Evolutionary conservation across 345 rosid genomes (phyloP).

Genomic region (Draba incana): DNA sequence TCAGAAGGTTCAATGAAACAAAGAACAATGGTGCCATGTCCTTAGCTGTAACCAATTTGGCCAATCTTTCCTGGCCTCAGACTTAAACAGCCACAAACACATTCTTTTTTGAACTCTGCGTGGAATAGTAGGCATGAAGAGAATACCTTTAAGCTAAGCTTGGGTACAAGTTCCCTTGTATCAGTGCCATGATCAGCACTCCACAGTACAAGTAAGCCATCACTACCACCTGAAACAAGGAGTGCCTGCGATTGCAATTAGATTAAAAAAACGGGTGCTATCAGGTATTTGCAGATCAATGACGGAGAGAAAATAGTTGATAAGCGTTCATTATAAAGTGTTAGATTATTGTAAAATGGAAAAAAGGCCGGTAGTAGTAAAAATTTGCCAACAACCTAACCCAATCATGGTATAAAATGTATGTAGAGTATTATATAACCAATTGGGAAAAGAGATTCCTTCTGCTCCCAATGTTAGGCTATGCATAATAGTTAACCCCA

Average conservation of each 20-base stretch:
- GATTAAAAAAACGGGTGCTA: constrained; percentile 20
- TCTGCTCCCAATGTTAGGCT: constrained; percentile 6
- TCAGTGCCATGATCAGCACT: constrained; percentile 95
- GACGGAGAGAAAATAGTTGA: constrained; percentile 12
- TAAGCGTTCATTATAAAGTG: neutral
- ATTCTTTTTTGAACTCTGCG: constrained; percentile 19
- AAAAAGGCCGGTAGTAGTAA: neutral
- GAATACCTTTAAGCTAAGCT: constrained; percentile 87
- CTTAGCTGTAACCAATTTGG: constrained; percentile 17
- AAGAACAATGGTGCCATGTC: constrained; percentile 12
- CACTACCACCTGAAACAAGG: constrained; percentile 97
- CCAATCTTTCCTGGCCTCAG: constrained; percentile 16
- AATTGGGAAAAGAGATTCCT: constrained; percentile 16
- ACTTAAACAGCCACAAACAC: constrained; percentile 13
- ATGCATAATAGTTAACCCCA: constrained; percentile 16
- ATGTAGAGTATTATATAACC: neutral
- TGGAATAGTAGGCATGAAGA: constrained; percentile 27
- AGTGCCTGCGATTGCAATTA: constrained; percentile 69
- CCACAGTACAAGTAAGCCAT: constrained; percentile 94
- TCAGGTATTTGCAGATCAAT: constrained; percentile 23
- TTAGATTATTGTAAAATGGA: neutral
- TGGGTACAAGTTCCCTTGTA: constrained; percentile 97
- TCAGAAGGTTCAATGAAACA: constrained; percentile 17
- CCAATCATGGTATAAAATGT: constrained; percentile 6
- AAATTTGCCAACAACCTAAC: constrained; percentile 20